A percentile compares a stretch with the other conserved stretches of the same genome.
Conservation (phyloP, 495 filamentous ascomycete species). For the Penicillium egyptiacum region DNA sequence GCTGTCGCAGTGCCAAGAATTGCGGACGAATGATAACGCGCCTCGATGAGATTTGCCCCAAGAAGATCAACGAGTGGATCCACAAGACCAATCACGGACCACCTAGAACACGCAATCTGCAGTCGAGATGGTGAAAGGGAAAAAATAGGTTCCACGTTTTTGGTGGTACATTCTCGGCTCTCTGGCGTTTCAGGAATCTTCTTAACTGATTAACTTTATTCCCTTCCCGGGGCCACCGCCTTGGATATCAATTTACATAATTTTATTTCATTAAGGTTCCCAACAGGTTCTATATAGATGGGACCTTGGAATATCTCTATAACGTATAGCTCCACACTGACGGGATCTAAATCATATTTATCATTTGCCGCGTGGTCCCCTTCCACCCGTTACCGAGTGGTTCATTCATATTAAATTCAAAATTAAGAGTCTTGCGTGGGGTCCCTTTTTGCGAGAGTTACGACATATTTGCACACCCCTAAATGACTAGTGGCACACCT, state of each 20-base stretch:
- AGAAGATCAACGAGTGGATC: conserved; percentile 8
- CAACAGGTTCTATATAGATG: too few species aligned
- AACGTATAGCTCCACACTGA: neutral
- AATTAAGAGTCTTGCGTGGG: conserved; percentile 12
- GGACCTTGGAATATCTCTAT: too few species aligned
- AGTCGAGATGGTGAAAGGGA: conserved; percentile 38
- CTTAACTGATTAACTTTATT: neutral
- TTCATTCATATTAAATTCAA: neutral
- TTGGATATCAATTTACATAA: neutral
- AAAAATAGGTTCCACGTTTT: conserved; percentile 26
- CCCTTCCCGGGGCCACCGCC: neutral
- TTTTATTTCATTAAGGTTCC: too few species aligned
- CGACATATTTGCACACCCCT: too few species aligned
- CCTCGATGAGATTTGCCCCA: conserved; percentile 5
- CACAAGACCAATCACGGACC: conserved; percentile 25
- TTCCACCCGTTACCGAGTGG: neutral
- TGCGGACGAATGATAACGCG: neutral
- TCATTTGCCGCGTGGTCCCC: conserved; percentile 4
- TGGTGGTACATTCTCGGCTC: neutral
- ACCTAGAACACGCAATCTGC: conserved; percentile 38
- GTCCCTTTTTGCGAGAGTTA: too few species aligned
- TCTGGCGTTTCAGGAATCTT: neutral
- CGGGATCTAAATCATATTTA: too few species aligned
- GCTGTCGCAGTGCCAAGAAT: neutral
- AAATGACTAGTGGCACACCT: too few species aligned